phyloP scores from a whole-genome alignment of 83 land plant genomes.

The Thuja plicata region DNA sequence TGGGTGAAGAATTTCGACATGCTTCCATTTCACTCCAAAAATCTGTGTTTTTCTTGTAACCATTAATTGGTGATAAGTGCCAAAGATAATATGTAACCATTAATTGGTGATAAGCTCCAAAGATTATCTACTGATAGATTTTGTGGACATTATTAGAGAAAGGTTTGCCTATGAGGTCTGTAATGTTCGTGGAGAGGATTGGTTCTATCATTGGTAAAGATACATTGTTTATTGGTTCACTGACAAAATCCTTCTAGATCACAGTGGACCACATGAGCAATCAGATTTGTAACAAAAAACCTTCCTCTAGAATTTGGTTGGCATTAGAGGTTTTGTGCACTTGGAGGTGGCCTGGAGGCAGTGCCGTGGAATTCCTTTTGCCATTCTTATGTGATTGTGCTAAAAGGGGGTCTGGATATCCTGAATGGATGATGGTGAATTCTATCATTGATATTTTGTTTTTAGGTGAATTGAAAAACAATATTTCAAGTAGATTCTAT shows the following conservation, averaged over 20 bases:
- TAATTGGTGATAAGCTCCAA: not conserved
- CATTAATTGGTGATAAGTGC: not conserved
- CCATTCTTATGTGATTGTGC: conserved; percentile 54
- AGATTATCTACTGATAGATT: not conserved
- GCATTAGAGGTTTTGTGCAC: conserved; percentile 87
- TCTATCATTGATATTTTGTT: conserved; percentile 47
- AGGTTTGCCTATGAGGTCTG: conserved; percentile 36
- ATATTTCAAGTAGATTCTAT: conserved; percentile 13
- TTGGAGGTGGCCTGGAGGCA: conserved; percentile 88
- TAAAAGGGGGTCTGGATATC: conserved; percentile 14
- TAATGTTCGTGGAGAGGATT: conserved; percentile 61
- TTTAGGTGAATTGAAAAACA: conserved; percentile 46
- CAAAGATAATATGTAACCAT: not conserved
- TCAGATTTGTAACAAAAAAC: not conserved
- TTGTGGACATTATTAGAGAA: conserved; percentile 39
- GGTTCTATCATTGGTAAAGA: conserved; percentile 52
- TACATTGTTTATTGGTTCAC: conserved; percentile 43
- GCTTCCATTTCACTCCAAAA: not conserved
- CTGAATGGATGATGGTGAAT: conserved; percentile 28
- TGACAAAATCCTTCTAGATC: not conserved
- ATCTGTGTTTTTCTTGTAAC: not conserved
- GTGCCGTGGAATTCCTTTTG: conserved; percentile 53
- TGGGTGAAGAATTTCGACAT: not conserved
- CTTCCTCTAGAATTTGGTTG: conserved; percentile 68
- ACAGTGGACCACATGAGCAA: conserved; percentile 10